Percentiles rank a stretch among this genome's conserved stretches.
Conservation (phyloP, 495 filamentous ascomycete species). For the Rhypophila decipiens region DNA sequence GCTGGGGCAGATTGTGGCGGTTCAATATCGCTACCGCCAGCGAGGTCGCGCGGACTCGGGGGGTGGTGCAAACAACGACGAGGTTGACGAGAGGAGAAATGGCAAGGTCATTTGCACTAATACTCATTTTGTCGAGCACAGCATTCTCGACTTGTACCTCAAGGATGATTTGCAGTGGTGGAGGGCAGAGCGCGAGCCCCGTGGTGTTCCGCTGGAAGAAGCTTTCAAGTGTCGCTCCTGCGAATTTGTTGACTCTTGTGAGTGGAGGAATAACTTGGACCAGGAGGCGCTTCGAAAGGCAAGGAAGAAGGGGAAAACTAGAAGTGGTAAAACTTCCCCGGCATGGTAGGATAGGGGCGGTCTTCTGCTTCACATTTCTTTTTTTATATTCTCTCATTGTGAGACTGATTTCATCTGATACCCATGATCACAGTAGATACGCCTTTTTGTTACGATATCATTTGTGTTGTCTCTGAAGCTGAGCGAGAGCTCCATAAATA, state of each 20-base stretch:
- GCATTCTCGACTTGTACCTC: constrained; percentile 57
- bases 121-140: constrained; percentile 62
- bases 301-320: neutral
- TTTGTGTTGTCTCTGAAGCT: too few relatives aligned
- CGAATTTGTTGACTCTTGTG: constrained; percentile 49
- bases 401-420: neutral
- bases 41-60: constrained; percentile 23
- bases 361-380: neutral
- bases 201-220: constrained; percentile 83
- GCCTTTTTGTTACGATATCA: constrained; percentile 58
- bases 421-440: neutral
- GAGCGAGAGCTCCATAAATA: too few relatives aligned
- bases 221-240: constrained; percentile 76
- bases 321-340: too few relatives aligned
- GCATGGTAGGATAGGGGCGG: neutral
- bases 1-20: constrained; percentile 53
- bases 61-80: constrained; percentile 22
- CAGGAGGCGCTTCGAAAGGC: constrained; percentile 17
- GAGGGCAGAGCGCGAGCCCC: constrained; percentile 67
- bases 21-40: constrained; percentile 50
- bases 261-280: constrained; percentile 43
- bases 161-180: constrained; percentile 74
- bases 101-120: constrained; percentile 55
- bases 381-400: neutral
- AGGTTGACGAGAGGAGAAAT: constrained; percentile 27